phyloP scores from a whole-genome alignment of 805 yeast genomes.

The Clavispora carvajalis region DNA sequence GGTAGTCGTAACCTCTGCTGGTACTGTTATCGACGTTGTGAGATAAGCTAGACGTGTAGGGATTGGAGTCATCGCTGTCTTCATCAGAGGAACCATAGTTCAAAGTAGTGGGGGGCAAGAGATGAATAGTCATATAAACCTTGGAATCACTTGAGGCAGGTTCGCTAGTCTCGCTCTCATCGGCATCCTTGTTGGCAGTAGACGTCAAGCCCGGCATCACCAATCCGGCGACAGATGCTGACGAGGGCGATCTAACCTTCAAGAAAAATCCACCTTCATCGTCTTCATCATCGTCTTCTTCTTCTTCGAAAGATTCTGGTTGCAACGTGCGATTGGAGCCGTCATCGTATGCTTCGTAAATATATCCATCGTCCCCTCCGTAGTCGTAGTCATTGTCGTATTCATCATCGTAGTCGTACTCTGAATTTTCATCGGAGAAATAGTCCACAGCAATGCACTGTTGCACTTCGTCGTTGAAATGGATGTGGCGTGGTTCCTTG shows the following conservation, averaged over 20 bases:
- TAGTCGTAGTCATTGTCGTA: conserved; percentile 18
- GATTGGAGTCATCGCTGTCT: conserved; percentile 54
- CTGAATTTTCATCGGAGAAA: conserved; percentile 8
- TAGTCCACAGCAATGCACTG: conserved; percentile 78
- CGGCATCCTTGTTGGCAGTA: conserved; percentile 7
- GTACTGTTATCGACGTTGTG: conserved; percentile 64
- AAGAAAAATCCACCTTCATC: conserved; percentile 69
- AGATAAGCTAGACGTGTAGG: conserved; percentile 50
- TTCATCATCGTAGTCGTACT: conserved; percentile 12
- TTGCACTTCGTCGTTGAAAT: conserved; percentile 89
- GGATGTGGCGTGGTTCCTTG: conserved; percentile 64
- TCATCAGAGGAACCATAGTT: conserved; percentile 67
- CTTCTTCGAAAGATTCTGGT: conserved; percentile 21
- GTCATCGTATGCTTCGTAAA: conserved; percentile 11
- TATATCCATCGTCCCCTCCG: conserved; percentile 13
- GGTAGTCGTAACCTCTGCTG: conserved; percentile 67
- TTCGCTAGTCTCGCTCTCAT: conserved; percentile 21
- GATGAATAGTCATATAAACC: conserved; percentile 56
- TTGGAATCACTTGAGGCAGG: conserved; percentile 27
- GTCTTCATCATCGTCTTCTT: conserved; percentile 40
- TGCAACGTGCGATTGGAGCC: conserved; percentile 15
- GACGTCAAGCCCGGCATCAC: conserved; percentile 14
- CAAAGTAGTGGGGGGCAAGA: conserved; percentile 80
- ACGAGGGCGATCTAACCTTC: conserved; percentile 43
- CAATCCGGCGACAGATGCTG: conserved; percentile 19